Percentiles rank a stretch among this genome's conserved stretches.
Evolutionary conservation across 2,329 filamentous ascomycete genomes (phyloP).

Genomic region (Thielaviopsis euricoi): DNA sequence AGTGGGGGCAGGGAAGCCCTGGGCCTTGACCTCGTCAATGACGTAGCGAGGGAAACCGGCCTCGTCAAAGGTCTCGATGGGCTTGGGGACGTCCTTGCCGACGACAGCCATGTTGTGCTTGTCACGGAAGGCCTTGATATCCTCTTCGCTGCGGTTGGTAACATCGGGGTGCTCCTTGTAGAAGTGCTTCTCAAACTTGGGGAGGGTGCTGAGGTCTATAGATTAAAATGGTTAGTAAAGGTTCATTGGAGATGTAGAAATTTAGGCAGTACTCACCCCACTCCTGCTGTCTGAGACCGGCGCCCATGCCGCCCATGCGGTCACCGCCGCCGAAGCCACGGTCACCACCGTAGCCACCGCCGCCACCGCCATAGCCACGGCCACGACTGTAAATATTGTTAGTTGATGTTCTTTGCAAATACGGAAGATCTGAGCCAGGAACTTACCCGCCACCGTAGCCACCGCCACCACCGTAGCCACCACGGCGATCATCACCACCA

Average conservation of each 20-base stretch:
- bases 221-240: slow-evolving; percentile 39
- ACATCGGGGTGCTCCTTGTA: slow-evolving; percentile 91
- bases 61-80: slow-evolving; percentile 94
- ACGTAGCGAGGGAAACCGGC: slow-evolving; percentile 94
- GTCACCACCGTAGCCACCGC: slow-evolving; percentile 16
- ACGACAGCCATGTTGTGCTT: slow-evolving; percentile 71
- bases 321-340: slow-evolving; percentile 73
- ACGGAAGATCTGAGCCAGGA: background rate
- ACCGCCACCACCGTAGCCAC: slow-evolving; percentile 17
- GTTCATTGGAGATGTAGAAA: slow-evolving; percentile 69
- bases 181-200: slow-evolving; percentile 99
- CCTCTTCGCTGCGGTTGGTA: slow-evolving; percentile 51
- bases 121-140: slow-evolving; percentile 78
- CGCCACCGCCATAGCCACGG: slow-evolving; percentile 22
- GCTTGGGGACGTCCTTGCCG: slow-evolving; percentile 71
- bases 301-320: slow-evolving; percentile 95
- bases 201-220: slow-evolving; percentile 57
- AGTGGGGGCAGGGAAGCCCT: slow-evolving; percentile 85
- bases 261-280: slow-evolving; percentile 74
- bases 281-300: slow-evolving; percentile 78
- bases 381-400: slow-evolving; percentile 14
- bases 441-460: slow-evolving; percentile 25
- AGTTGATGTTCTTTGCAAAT: slow-evolving; percentile 12
- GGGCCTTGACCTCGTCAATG: slow-evolving; percentile 95
- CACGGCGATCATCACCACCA: slow-evolving; percentile 25